Conservation (phyloP, 202 grass and related monocot genomes). For the Schoenoplectus tabernaemontani region DNA sequence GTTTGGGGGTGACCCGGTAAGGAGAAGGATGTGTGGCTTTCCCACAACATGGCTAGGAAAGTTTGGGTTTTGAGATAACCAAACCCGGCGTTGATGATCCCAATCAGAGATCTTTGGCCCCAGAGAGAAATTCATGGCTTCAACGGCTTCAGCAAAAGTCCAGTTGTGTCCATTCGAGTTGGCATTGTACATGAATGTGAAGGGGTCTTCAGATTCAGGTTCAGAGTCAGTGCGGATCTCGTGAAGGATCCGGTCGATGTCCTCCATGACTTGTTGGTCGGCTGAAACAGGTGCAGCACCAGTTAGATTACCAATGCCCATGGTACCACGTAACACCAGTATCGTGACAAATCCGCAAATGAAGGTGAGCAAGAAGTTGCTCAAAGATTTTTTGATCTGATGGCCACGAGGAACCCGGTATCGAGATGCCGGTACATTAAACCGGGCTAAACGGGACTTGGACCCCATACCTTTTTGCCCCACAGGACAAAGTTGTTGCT, state of each 20-base stretch:
- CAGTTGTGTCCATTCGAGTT: not conserved
- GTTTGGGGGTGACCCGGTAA: conserved; percentile 31
- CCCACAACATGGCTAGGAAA: conserved; percentile 24
- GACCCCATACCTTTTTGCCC: not conserved
- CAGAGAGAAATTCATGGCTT: conserved; percentile 20
- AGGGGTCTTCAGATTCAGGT: conserved; percentile 1
- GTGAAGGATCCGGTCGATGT: conserved; percentile 41
- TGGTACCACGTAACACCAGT: not conserved
- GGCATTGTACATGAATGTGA: not conserved
- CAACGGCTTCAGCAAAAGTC: not conserved
- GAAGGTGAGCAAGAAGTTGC: not conserved
- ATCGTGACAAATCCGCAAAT: not conserved
- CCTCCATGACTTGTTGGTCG: conserved; percentile 27
- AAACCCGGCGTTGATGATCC: conserved; percentile 23
- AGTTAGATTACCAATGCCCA: not conserved
- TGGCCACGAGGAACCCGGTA: not conserved
- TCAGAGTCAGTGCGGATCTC: conserved; percentile 37
- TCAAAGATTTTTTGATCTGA: not conserved
- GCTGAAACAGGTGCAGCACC: not conserved
- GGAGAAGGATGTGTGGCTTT: conserved; percentile 29
- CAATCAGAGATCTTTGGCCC: conserved; percentile 35
- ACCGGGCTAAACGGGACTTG: not conserved
- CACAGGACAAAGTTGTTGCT: not conserved
- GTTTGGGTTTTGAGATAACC: conserved; percentile 26
- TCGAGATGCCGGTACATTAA: not conserved